phyloP scores from a whole-genome alignment of 768 basidiomycete genomes.

The Rhodotorula taiwanensis region DNA sequence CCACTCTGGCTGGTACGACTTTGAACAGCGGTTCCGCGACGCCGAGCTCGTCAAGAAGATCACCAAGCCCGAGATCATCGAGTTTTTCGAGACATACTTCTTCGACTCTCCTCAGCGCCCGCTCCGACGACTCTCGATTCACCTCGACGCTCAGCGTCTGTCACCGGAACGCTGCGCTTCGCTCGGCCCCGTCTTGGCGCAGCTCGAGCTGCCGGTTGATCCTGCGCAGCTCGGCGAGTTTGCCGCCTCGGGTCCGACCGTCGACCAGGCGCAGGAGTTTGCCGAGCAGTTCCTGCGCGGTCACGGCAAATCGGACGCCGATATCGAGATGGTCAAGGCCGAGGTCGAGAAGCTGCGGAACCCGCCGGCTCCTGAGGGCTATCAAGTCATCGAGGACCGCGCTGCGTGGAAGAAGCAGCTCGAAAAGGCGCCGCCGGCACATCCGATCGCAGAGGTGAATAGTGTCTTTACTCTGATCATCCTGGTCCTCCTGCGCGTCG shows the following conservation, averaged over 20 bases:
- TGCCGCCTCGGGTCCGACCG: slow-evolving; percentile 53
- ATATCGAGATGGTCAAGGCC: slow-evolving; percentile 51
- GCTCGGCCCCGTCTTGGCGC: slow-evolving; percentile 53
- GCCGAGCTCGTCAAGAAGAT: slow-evolving; percentile 58
- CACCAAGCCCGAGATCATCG: slow-evolving; percentile 66
- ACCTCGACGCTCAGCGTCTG: slow-evolving; percentile 56
- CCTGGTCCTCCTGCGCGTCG: too few relatives aligned
- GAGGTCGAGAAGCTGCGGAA: slow-evolving; percentile 57
- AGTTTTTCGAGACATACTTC: slow-evolving; percentile 62
- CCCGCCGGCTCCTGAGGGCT: slow-evolving; percentile 47
- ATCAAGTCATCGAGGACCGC: slow-evolving; percentile 18
- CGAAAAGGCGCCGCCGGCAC: slow-evolving; percentile 20
- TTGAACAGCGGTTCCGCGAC: slow-evolving; percentile 75
- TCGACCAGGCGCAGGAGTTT: slow-evolving; percentile 59
- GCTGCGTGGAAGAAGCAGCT: slow-evolving; percentile 13
- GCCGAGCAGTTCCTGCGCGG: slow-evolving; percentile 51
- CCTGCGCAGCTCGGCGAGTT: slow-evolving; percentile 53
- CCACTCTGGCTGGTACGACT: slow-evolving; percentile 75
- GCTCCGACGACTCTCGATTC: slow-evolving; percentile 74
- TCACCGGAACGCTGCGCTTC: slow-evolving; percentile 58
- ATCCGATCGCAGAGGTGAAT: slow-evolving; percentile 25
- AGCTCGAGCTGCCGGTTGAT: slow-evolving; percentile 52
- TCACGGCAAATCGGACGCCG: slow-evolving; percentile 46
- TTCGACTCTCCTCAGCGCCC: slow-evolving; percentile 59
- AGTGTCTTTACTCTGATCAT: background rate